Conservation (phyloP, 177 flowering plant genomes). For the Vitis hybrid region DNA sequence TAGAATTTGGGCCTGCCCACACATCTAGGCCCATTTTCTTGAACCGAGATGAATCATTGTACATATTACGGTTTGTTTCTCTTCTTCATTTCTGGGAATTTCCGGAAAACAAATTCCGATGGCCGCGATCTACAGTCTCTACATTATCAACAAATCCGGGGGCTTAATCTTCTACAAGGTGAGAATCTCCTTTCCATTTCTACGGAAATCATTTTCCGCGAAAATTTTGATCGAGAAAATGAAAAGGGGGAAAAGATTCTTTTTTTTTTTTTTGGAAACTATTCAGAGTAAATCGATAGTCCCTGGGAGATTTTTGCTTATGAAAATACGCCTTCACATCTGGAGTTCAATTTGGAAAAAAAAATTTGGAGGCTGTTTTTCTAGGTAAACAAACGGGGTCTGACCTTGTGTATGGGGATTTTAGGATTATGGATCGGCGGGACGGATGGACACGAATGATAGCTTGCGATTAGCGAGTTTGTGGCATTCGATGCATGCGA, state of each 20-base stretch:
- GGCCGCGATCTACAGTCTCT: constrained; percentile 96
- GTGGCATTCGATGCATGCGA: constrained; percentile 99
- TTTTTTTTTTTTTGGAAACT: no score
- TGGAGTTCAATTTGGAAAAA: no score
- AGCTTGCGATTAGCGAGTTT: constrained; percentile 88
- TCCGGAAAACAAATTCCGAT: constrained; percentile 13
- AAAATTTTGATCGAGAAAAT: no score
- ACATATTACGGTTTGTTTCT: background rate
- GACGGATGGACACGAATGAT: constrained; percentile 95
- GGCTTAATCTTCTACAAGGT: constrained; percentile 95
- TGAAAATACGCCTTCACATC: no score
- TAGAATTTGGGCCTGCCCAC: no score
- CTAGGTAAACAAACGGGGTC: background rate
- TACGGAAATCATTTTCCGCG: background rate
- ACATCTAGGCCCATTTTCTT: no score
- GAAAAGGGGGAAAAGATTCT: no score
- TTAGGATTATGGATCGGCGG: constrained; percentile 90
- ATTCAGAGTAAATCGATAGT: no score
- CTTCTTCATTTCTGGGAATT: background rate
- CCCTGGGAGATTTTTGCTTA: no score
- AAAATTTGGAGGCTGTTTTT: background rate
- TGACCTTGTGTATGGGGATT: background rate
- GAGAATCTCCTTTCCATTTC: background rate
- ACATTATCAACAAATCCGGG: constrained; percentile 95
- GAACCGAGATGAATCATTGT: no score